These are phyloP conservation scores for Iberis pinnata DNA, from an alignment of 345 rosid genomes.

Conservation along the genomic window DNA sequence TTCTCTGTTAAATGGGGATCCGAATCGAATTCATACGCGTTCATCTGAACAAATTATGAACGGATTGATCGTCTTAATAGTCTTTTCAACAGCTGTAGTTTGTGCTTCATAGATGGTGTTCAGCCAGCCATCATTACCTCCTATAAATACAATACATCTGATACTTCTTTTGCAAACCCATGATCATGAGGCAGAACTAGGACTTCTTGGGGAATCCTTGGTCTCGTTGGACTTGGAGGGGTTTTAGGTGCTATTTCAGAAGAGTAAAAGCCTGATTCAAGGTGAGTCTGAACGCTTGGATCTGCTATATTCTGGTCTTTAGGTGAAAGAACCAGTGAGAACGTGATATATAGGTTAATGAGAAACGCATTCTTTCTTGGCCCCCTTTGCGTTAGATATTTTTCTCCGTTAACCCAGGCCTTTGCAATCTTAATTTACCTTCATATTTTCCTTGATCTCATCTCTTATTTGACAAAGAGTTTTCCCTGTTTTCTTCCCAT, in stretches of 20 bases:
- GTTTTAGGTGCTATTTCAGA: constrained; percentile 3
- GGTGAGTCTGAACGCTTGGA: constrained; percentile 14
- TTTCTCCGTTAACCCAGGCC: constrained; percentile 5
- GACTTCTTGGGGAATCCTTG: not conserved
- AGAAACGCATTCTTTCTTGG: constrained; percentile 2
- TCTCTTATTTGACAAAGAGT: constrained; percentile 5
- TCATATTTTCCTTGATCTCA: constrained; percentile 1
- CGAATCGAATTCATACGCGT: no score
- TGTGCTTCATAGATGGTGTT: not conserved
- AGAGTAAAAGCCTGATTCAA: constrained; percentile 6
- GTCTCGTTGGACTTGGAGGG: not conserved
- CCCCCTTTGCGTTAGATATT: not conserved
- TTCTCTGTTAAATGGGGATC: not conserved
- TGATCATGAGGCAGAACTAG: constrained; percentile 17
- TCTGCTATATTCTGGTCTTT: constrained; percentile 1
- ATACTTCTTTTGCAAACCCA: constrained; percentile 4
- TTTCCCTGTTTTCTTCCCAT: constrained; percentile 7
- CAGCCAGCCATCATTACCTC: not conserved
- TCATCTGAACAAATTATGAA: no score
- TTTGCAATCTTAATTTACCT: constrained; percentile 1
- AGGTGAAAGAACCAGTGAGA: not conserved
- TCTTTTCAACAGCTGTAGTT: no score
- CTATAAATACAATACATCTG: not conserved
- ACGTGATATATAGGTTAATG: not conserved
- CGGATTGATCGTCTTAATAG: no score